Evolutionary conservation across 352 stramenopile species (phyloP).

Genomic region (Phytophthora idaei): DNA sequence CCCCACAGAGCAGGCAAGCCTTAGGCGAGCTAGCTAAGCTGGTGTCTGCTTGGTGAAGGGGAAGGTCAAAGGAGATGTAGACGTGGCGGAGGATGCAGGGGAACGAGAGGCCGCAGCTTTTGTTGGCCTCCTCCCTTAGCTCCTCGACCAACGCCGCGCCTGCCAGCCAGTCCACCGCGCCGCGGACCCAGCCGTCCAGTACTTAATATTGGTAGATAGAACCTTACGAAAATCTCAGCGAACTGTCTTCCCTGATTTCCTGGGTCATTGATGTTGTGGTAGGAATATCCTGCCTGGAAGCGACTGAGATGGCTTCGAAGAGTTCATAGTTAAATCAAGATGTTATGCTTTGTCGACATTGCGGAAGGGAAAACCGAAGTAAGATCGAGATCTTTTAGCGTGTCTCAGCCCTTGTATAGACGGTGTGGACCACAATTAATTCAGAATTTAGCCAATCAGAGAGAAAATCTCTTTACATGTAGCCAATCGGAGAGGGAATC

Average conservation of each 20-base stretch:
- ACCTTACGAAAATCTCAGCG: conserved; percentile 24
- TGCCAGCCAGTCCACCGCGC: conserved; percentile 1
- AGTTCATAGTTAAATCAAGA: not conserved
- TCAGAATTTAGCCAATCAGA: too few species aligned
- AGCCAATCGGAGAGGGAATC: too few species aligned
- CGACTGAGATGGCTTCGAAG: not conserved
- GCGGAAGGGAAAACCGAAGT: not conserved
- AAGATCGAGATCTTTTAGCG: conserved; percentile 8
- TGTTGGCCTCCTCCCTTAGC: conserved; percentile 38
- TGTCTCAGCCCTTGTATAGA: not conserved
- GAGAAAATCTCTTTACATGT: too few species aligned
- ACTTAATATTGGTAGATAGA: conserved; percentile 55
- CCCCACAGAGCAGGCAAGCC: not conserved
- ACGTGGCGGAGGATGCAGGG: conserved; percentile 12
- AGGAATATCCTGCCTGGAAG: too few species aligned
- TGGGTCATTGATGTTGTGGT: too few species aligned
- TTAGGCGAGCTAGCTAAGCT: conserved; percentile 31
- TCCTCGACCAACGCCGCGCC: conserved; percentile 13
- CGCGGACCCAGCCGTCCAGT: conserved; percentile 20
- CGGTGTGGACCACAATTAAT: not conserved
- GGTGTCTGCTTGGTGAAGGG: not conserved
- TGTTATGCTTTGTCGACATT: not conserved
- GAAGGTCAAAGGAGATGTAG: conserved; percentile 22
- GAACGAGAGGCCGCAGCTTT: conserved; percentile 37
- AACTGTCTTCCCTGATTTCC: conserved; percentile 31